These are phyloP conservation scores for Fusarium sambucinum DNA, from an alignment of 2,329 filamentous ascomycete species.

Conservation along the genomic window DNA sequence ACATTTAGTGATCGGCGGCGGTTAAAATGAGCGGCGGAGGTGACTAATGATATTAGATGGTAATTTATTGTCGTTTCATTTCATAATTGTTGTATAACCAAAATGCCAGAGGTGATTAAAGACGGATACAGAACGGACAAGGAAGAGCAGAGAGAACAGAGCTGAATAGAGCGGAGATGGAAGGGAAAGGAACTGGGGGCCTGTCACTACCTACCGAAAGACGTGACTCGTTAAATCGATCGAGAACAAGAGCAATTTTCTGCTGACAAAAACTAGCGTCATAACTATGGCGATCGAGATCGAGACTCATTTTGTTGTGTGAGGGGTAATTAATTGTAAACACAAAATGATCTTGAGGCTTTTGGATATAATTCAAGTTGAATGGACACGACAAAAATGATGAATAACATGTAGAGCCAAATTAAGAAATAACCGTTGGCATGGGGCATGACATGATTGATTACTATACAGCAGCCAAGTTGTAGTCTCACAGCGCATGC, in stretches of 20 bases:
- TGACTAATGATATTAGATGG: background rate
- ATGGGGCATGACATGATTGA: background rate
- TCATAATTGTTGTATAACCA: background rate
- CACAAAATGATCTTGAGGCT: background rate
- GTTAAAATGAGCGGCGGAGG: background rate
- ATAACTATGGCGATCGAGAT: background rate
- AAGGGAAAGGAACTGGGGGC: background rate
- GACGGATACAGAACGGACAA: background rate
- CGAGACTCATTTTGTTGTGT: background rate
- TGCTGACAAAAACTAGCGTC: background rate
- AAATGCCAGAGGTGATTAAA: background rate
- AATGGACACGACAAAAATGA: background rate
- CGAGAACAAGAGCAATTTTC: background rate
- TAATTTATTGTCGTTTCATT: background rate
- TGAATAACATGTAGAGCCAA: background rate
- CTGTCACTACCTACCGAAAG: too few species aligned
- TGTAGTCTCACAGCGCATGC: background rate
- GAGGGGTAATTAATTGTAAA: background rate
- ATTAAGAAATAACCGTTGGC: background rate
- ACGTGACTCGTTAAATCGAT: too few species aligned
- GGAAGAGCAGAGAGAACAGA: background rate
- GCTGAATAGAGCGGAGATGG: too few species aligned
- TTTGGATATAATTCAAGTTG: background rate
- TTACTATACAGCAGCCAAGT: background rate
- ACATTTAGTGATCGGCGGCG: slow-evolving; percentile 15